These are phyloP conservation scores for Fraxinus ornus DNA, from an alignment of 305 asterid genomes.

Conservation along the genomic window DNA sequence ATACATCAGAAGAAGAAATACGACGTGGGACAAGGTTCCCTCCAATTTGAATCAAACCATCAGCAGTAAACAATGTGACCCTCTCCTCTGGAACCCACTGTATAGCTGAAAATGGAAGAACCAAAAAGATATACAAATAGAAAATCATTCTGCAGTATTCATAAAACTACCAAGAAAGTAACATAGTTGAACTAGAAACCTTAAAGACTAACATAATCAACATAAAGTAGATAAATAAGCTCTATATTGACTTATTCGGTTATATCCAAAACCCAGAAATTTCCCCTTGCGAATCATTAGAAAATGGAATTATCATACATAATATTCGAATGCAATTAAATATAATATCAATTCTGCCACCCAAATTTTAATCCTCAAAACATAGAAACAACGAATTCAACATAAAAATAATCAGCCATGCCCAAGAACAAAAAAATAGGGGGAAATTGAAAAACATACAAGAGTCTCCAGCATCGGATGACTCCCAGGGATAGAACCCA, in stretches of 20 bases:
- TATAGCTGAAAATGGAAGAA: constrained; percentile 47
- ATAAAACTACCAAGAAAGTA: neutral
- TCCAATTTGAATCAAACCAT: constrained; percentile 86
- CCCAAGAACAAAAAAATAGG: too few species aligned
- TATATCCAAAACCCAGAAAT: neutral
- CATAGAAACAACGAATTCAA: neutral
- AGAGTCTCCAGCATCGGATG: constrained; percentile 16
- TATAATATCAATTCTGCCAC: neutral
- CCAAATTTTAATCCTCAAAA: neutral
- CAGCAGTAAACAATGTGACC: constrained; percentile 78
- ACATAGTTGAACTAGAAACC: neutral
- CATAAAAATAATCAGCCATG: too few species aligned
- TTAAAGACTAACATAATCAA: neutral
- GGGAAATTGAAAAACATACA: too few species aligned
- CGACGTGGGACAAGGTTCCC: constrained; percentile 82
- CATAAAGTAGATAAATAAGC: neutral
- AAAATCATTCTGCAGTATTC: neutral
- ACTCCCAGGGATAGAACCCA: constrained; percentile 60
- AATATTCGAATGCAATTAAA: neutral
- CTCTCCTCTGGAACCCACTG: constrained; percentile 84
- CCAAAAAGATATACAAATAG: neutral
- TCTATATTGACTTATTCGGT: neutral
- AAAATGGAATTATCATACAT: neutral
- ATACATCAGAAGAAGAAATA: constrained; percentile 54
- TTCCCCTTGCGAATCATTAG: neutral